A percentile compares a stretch with the other conserved stretches of the same genome.
Evolutionary conservation across 2,329 filamentous ascomycete species (phyloP).

Genomic region (Microthyrium microscopicum): DNA sequence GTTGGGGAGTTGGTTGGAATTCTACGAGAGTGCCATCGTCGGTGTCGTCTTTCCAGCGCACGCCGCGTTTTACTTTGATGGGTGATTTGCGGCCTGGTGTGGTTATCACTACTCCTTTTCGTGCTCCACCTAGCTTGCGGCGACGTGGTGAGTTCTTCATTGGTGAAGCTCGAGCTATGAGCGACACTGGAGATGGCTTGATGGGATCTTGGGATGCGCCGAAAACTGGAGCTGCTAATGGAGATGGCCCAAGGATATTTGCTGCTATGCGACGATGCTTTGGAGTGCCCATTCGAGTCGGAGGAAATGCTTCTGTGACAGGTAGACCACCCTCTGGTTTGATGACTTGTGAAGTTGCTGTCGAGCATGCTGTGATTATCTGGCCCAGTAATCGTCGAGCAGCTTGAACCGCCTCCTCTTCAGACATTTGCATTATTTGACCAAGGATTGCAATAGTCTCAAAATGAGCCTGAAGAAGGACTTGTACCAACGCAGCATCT

Average conservation of each 20-base stretch:
- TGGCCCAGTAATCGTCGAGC: slow-evolving; percentile 63
- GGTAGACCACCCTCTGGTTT: slow-evolving; percentile 66
- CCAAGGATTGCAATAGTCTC: slow-evolving; percentile 74
- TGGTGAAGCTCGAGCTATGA: too few species aligned
- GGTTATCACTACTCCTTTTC: slow-evolving; percentile 52
- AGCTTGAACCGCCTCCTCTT: slow-evolving; percentile 64
- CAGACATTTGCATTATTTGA: slow-evolving; percentile 65
- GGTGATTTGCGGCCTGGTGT: slow-evolving; percentile 64
- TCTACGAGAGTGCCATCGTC: slow-evolving; percentile 75
- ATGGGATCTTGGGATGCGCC: slow-evolving; percentile 18
- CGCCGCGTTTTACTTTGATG: slow-evolving; percentile 49
- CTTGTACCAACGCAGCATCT: slow-evolving; percentile 63
- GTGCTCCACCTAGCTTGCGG: slow-evolving; percentile 45
- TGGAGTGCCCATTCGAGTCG: slow-evolving; percentile 56
- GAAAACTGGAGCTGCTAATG: slow-evolving; percentile 24
- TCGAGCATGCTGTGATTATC: slow-evolving; percentile 59
- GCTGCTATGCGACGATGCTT: slow-evolving; percentile 44
- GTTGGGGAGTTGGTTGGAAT: slow-evolving; percentile 79
- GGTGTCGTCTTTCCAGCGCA: slow-evolving; percentile 86
- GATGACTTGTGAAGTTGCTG: slow-evolving; percentile 65
- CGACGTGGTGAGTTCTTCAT: slow-evolving; percentile 66
- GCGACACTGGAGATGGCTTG: too few species aligned
- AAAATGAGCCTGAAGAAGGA: slow-evolving; percentile 77
- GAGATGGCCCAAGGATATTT: slow-evolving; percentile 29
- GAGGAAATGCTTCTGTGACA: slow-evolving; percentile 48